Conservation (phyloP, 108 stramenopile genomes). For the Pseudonitzschia multistriata region DNA sequence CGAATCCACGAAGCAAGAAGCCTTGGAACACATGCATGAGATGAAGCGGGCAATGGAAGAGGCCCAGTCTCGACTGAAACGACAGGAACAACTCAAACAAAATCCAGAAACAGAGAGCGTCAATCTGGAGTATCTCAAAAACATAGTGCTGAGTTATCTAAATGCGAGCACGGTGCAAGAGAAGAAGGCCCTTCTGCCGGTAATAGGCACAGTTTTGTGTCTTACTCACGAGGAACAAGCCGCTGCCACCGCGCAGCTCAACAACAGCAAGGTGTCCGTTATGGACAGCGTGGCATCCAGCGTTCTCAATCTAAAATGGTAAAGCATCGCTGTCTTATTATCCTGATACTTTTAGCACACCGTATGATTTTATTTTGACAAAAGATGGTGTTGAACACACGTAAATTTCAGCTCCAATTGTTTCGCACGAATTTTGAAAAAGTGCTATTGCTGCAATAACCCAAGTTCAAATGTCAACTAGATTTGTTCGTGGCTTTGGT, state of each 20-base stretch:
- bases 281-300: slow-evolving; percentile 29
- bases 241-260: slow-evolving; percentile 53
- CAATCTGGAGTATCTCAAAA: slow-evolving; percentile 86
- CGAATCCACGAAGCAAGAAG: slow-evolving; percentile 70
- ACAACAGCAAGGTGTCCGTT: slow-evolving; percentile 37
- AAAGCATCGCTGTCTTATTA: too few relatives aligned
- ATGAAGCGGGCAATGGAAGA: slow-evolving; percentile 70
- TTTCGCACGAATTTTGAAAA: too few relatives aligned
- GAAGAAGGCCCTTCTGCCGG: slow-evolving; percentile 72
- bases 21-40: slow-evolving; percentile 68
- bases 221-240: slow-evolving; percentile 75
- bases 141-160: slow-evolving; percentile 81
- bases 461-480: too few relatives aligned
- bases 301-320: slow-evolving; percentile 22
- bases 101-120: slow-evolving; percentile 15
- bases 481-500: too few relatives aligned
- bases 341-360: background rate
- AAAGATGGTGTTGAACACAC: too few relatives aligned
- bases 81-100: slow-evolving; percentile 58
- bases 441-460: too few relatives aligned
- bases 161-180: slow-evolving; percentile 69
- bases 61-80: slow-evolving; percentile 55
- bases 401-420: too few relatives aligned
- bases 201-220: slow-evolving; percentile 78
- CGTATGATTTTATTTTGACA: too few relatives aligned